Evolutionary conservation across 768 basidiomycete species (phyloP).

Genomic region (Rossbeevera mucosa): DNA sequence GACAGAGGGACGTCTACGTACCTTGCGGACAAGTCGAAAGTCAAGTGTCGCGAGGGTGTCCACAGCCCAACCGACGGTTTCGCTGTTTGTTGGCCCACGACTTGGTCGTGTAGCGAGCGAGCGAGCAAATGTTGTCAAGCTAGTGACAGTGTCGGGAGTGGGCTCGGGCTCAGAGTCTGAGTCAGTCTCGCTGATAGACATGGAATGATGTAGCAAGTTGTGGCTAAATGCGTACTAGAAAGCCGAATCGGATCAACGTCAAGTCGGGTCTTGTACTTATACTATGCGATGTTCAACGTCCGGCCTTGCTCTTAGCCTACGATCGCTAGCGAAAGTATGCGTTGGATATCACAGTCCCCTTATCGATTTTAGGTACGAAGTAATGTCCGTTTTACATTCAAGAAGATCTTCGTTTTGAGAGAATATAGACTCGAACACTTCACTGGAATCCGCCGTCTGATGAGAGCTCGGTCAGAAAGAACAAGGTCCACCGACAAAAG

Average conservation of each 20-base stretch:
- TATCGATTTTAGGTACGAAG: slow-evolving; percentile 55
- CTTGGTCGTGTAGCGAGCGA: slow-evolving; percentile 9
- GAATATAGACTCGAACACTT: slow-evolving; percentile 58
- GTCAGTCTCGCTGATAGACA: slow-evolving; percentile 52
- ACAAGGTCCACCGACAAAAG: not conserved
- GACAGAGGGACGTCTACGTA: slow-evolving; percentile 1
- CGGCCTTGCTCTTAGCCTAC: not conserved
- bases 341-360: slow-evolving; percentile 49
- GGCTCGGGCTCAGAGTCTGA: slow-evolving; percentile 44
- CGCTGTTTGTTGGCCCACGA: not conserved
- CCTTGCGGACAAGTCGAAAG: slow-evolving; percentile 29
- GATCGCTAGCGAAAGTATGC: no score
- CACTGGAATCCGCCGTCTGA: slow-evolving; percentile 56
- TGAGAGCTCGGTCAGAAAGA: slow-evolving; percentile 29
- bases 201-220: slow-evolving; percentile 9
- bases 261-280: not conserved
- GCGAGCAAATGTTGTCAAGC: slow-evolving; percentile 17
- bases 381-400: slow-evolving; percentile 52
- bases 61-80: slow-evolving; percentile 22
- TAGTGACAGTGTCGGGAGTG: slow-evolving; percentile 11
- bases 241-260: not conserved
- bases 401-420: slow-evolving; percentile 50
- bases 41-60: slow-evolving; percentile 25
- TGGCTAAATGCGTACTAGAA: not conserved
- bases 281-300: not conserved